phyloP scores from a whole-genome alignment of 1,139 yeast genomes.

The Geotrichum bryndzae region DNA sequence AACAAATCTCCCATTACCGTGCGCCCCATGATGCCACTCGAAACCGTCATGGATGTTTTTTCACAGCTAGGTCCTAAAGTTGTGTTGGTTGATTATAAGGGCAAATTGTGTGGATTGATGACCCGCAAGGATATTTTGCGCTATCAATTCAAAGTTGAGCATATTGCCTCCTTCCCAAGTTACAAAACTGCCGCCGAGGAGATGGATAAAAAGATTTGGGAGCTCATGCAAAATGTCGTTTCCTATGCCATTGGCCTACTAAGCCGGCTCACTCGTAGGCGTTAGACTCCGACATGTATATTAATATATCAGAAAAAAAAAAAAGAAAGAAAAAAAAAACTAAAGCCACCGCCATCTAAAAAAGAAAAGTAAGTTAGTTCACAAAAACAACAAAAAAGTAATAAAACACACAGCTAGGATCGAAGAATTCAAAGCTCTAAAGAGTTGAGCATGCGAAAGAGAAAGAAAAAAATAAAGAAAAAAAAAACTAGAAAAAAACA shows the following conservation, averaged over 20 bases:
- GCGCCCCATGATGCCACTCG: constrained; percentile 49
- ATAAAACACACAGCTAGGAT: background rate
- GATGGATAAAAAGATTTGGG: constrained; percentile 27
- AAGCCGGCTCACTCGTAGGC: background rate
- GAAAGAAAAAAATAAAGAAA: no score
- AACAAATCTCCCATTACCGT: constrained; percentile 62
- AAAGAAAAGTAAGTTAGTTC: background rate
- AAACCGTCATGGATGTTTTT: constrained; percentile 62
- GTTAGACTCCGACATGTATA: background rate
- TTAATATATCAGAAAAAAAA: background rate
- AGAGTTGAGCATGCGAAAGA: background rate
- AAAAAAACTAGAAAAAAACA: no score
- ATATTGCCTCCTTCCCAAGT: constrained; percentile 11
- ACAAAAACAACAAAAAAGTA: background rate
- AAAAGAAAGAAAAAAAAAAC: background rate
- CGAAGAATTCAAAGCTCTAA: background rate
- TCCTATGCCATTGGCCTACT: background rate
- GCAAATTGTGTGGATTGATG: constrained; percentile 51
- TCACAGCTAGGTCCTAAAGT: constrained; percentile 75
- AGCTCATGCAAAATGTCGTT: constrained; percentile 12
- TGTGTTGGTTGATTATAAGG: constrained; percentile 52
- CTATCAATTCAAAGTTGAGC: constrained; percentile 35
- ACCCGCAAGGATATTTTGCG: constrained; percentile 64
- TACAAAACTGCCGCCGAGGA: constrained; percentile 22
- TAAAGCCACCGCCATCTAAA: background rate